Conservation (phyloP, 2,329 filamentous ascomycete genomes). For the Aspergillus brunneoviolaceus region DNA sequence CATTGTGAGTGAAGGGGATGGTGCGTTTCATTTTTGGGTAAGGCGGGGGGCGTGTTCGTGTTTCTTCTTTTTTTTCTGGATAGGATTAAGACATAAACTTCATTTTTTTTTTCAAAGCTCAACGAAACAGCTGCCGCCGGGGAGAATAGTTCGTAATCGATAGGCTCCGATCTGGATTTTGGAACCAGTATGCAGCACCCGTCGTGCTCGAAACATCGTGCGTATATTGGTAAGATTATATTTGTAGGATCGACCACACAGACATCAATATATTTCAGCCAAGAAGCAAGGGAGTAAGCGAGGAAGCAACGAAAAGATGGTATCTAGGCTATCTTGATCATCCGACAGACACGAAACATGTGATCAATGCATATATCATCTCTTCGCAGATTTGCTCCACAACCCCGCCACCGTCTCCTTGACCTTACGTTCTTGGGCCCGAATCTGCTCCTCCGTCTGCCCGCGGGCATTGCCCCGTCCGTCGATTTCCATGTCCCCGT, state of each 20-base stretch:
- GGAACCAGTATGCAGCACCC: not conserved
- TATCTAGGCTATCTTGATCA: constrained; percentile 2
- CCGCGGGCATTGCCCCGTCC: constrained; percentile 59
- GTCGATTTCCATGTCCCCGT: constrained; percentile 54
- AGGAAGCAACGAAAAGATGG: not conserved
- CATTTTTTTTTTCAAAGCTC: not conserved
- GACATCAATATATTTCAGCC: not conserved
- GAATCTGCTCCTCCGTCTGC: constrained; percentile 63
- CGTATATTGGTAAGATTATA: not conserved
- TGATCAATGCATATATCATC: not conserved
- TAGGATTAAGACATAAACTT: not conserved
- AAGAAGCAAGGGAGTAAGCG: not conserved
- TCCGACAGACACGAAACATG: not conserved
- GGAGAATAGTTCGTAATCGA: too few relatives aligned
- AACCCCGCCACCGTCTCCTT: constrained; percentile 59
- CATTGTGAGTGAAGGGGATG: not conserved
- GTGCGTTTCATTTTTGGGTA: not conserved
- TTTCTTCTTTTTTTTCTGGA: not conserved
- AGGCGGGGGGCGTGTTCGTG: too few relatives aligned
- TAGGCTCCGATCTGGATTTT: too few relatives aligned
- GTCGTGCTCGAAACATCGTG: too few relatives aligned
- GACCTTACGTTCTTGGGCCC: constrained; percentile 59
- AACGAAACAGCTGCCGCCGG: too few relatives aligned
- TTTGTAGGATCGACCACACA: not conserved
- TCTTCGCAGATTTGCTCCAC: constrained; percentile 43